These are phyloP conservation scores for Graphilbum ipis-grandicollis DNA, from an alignment of 2,329 filamentous ascomycete species.

Conservation along the genomic window DNA sequence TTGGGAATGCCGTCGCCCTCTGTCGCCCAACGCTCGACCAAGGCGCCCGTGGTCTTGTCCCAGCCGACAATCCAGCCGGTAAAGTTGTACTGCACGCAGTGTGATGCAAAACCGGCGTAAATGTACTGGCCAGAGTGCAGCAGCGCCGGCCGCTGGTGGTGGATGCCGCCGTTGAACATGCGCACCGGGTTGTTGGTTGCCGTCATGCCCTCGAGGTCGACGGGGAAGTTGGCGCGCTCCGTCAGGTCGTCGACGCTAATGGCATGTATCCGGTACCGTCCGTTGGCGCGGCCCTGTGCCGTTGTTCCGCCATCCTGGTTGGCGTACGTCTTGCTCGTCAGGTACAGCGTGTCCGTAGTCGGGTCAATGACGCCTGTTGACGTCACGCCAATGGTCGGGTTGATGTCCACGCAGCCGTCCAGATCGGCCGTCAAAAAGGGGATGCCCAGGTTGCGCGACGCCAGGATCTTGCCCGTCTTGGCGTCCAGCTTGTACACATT, in stretches of 20 bases:
- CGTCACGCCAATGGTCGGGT: constrained; percentile 27
- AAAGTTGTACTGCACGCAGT: constrained; percentile 33
- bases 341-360: constrained; percentile 28
- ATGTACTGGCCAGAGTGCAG: constrained; percentile 27
- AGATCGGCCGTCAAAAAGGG: constrained; percentile 28
- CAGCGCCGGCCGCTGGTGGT: constrained; percentile 27
- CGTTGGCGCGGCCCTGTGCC: constrained; percentile 22
- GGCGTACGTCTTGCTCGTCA: constrained; percentile 30
- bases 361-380: constrained; percentile 33
- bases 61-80: constrained; percentile 31
- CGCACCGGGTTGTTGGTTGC: constrained; percentile 27
- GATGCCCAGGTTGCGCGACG: constrained; percentile 22
- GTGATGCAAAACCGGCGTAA: constrained; percentile 31
- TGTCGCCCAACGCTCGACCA: constrained; percentile 25
- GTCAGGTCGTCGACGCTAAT: constrained; percentile 25
- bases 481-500: constrained; percentile 30
- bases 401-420: constrained; percentile 28
- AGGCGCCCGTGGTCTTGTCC: constrained; percentile 24
- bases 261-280: constrained; percentile 26
- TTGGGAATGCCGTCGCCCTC: constrained; percentile 23
- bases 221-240: constrained; percentile 22
- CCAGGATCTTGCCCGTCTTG: constrained; percentile 24
- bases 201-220: constrained; percentile 22
- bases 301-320: constrained; percentile 16
- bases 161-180: constrained; percentile 27